These are phyloP conservation scores for Chalciporus chontae DNA, from an alignment of 768 basidiomycete genomes.

Conservation along the genomic window DNA sequence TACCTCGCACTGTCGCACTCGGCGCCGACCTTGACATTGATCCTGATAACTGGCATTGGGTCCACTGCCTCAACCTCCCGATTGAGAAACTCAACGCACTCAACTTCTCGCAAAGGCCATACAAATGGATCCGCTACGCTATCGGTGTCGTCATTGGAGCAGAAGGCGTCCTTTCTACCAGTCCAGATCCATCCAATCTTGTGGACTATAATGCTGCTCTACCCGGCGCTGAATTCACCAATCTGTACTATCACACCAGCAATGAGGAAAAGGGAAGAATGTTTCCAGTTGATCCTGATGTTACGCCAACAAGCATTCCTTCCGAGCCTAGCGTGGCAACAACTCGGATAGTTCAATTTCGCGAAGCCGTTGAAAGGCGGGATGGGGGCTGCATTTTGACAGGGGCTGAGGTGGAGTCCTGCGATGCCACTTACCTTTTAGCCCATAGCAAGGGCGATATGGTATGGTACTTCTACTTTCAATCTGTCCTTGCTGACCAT, in stretches of 20 bases:
- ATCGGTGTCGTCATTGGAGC: slow-evolving; percentile 2
- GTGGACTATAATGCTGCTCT: background rate
- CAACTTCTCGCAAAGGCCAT: background rate
- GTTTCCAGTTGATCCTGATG: slow-evolving; percentile 5
- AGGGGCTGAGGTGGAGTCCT: no score
- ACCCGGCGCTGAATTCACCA: background rate
- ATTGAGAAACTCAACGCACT: background rate
- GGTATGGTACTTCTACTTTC: no score
- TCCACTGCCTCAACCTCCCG: background rate
- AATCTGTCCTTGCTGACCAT: no score
- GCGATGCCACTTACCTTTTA: no score
- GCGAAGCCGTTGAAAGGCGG: no score
- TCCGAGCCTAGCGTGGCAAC: no score
- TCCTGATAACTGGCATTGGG: background rate
- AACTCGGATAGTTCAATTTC: no score
- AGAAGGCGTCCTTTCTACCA: slow-evolving; percentile 1
- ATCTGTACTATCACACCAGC: slow-evolving; percentile 6
- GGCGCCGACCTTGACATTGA: no score
- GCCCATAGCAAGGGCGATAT: no score
- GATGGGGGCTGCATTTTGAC: no score
- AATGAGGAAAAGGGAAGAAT: background rate
- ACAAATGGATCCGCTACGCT: slow-evolving; percentile 8
- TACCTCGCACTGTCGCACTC: no score
- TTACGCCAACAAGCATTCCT: no score
- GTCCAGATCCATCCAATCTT: background rate